These are phyloP conservation scores for Aspergillus affinis DNA, from an alignment of 495 filamentous ascomycete genomes.

Conservation along the genomic window DNA sequence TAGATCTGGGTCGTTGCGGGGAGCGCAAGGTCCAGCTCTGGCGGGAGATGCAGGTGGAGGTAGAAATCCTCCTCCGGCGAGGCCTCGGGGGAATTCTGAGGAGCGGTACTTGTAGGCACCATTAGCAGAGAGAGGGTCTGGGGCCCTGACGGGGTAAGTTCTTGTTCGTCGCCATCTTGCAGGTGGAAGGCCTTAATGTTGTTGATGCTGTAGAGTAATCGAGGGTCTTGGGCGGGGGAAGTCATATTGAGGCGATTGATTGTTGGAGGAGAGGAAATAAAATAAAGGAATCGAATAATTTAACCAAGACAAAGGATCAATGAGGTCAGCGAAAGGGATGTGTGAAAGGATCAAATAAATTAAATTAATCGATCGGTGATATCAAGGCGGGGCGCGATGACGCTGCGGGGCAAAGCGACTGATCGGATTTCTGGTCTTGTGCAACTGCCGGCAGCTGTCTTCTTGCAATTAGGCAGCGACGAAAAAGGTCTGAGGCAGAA, in stretches of 20 bases:
- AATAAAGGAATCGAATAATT: background rate
- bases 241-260: slow-evolving; percentile 11
- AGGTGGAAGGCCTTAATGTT: slow-evolving; percentile 86
- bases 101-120: slow-evolving; percentile 79
- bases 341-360: background rate
- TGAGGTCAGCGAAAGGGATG: background rate
- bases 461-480: background rate
- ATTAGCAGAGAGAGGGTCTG: slow-evolving; percentile 90
- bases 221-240: slow-evolving; percentile 57
- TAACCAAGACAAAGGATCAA: background rate
- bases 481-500: background rate
- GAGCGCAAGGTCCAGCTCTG: slow-evolving; percentile 87
- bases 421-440: too few relatives aligned
- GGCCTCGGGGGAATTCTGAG: slow-evolving; percentile 55
- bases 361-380: background rate
- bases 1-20: slow-evolving; percentile 94
- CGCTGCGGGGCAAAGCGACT: background rate
- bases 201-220: slow-evolving; percentile 77
- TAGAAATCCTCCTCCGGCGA: slow-evolving; percentile 87
- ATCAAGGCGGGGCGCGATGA: background rate
- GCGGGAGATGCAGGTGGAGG: slow-evolving; percentile 86
- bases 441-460: background rate
- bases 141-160: slow-evolving; percentile 78
- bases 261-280: background rate
- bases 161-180: slow-evolving; percentile 79